Conservation (phyloP, 129 eudicot species). For the Arctium minus region DNA sequence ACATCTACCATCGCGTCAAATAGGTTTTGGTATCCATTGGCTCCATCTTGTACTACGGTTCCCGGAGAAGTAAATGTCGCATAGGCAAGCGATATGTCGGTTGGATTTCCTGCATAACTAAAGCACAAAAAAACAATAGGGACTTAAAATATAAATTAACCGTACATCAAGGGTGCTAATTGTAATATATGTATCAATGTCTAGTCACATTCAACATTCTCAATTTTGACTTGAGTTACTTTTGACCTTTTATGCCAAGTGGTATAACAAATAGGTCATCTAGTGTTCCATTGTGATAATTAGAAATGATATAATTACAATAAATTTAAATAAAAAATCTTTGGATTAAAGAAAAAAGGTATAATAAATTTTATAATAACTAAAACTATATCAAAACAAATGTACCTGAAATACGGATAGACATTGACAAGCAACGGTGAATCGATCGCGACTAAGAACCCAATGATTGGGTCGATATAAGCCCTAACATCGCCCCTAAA, state of each 20-base stretch:
- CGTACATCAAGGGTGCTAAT: background rate
- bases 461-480: slow-evolving; percentile 34
- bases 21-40: slow-evolving; percentile 38
- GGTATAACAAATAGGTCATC: background rate
- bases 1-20: slow-evolving; percentile 38
- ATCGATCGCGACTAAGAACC: slow-evolving; percentile 24
- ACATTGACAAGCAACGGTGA: slow-evolving; percentile 39
- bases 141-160: background rate
- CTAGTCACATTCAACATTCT: slow-evolving; percentile 3
- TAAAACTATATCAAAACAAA: background rate
- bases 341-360: background rate
- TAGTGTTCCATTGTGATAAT: background rate
- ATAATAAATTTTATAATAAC: background rate
- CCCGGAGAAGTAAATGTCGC: slow-evolving; percentile 31
- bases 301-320: background rate
- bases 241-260: background rate
- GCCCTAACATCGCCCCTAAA: slow-evolving; percentile 23
- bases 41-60: slow-evolving; percentile 37
- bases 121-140: background rate
- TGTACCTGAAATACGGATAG: slow-evolving; percentile 38
- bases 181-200: background rate
- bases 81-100: slow-evolving; percentile 27
- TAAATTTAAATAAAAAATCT: too few relatives aligned
- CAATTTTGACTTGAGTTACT: background rate
- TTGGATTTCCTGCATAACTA: slow-evolving; percentile 34